These are phyloP conservation scores for Aspergillus leporis DNA, from an alignment of 495 filamentous ascomycete species.

Conservation along the genomic window DNA sequence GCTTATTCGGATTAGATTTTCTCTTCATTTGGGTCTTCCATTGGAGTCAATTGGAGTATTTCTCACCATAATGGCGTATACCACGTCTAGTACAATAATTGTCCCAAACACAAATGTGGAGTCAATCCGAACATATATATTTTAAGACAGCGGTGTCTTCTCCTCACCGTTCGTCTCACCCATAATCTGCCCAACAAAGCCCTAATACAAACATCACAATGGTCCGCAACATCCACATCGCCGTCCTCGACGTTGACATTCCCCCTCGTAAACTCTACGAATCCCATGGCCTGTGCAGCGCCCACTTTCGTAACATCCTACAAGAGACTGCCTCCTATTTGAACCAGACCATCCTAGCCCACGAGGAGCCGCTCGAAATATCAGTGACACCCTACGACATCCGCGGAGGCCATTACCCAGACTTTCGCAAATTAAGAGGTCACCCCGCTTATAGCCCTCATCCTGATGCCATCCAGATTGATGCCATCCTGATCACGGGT, in stretches of 20 bases:
- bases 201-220: background rate
- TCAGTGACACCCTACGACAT: slow-evolving; percentile 35
- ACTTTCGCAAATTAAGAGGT: background rate
- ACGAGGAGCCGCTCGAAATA: slow-evolving; percentile 23
- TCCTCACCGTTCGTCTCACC: background rate
- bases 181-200: background rate
- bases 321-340: slow-evolving; percentile 29
- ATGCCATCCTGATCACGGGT: slow-evolving; percentile 38
- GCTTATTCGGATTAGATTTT: background rate
- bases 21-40: background rate
- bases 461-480: slow-evolving; percentile 20
- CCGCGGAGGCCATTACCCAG: slow-evolving; percentile 30
- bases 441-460: background rate
- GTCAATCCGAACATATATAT: background rate
- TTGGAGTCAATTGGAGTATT: background rate
- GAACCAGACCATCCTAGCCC: slow-evolving; percentile 18
- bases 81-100: background rate
- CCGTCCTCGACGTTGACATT: slow-evolving; percentile 37
- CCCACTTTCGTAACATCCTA: slow-evolving; percentile 35
- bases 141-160: background rate
- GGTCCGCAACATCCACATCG: slow-evolving; percentile 17
- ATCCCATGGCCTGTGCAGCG: slow-evolving; percentile 34
- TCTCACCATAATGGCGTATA: background rate
- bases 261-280: slow-evolving; percentile 32
- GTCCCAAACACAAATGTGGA: background rate